A percentile compares a stretch with the other conserved stretches of the same genome.
Evolutionary conservation across 2,329 filamentous ascomycete species (phyloP).

Genomic region (Xylariales sp.): DNA sequence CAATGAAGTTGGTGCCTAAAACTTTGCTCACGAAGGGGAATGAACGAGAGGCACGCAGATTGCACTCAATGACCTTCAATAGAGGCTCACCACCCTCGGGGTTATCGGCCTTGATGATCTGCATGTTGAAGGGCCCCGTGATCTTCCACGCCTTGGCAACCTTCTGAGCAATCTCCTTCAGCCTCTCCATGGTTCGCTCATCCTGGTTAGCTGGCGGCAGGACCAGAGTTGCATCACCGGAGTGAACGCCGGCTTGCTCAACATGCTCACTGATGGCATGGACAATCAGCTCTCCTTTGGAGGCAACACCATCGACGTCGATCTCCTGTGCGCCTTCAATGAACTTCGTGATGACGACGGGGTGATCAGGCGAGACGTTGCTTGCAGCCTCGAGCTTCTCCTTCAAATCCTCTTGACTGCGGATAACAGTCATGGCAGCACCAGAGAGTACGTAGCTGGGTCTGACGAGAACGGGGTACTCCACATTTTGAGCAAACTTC

Average conservation of each 20-base stretch:
- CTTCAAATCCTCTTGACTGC: slow-evolving; percentile 80
- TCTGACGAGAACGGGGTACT: slow-evolving; percentile 91
- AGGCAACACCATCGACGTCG: slow-evolving; percentile 89
- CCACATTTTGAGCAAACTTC: slow-evolving; percentile 76
- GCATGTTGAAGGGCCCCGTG: slow-evolving; percentile 99
- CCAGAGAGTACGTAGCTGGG: slow-evolving; percentile 95
- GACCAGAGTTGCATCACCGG: slow-evolving; percentile 91
- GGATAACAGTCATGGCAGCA: slow-evolving; percentile 97
- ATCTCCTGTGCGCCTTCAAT: slow-evolving; percentile 97
- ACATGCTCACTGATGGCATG: slow-evolving; percentile 95
- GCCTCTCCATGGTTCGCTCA: slow-evolving; percentile 69
- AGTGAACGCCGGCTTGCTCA: slow-evolving; percentile 96
- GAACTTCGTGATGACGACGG: slow-evolving; percentile 97
- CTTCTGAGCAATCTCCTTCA: slow-evolving; percentile 95
- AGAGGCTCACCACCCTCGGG: slow-evolving; percentile 68
- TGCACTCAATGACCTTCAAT: slow-evolving; percentile 97
- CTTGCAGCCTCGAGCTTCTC: slow-evolving; percentile 90
- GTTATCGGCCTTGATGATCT: slow-evolving; percentile 90
- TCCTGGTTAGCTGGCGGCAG: slow-evolving; percentile 82
- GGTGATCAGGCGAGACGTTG: slow-evolving; percentile 90
- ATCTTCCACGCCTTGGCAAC: slow-evolving; percentile 96
- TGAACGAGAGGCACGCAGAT: slow-evolving; percentile 91
- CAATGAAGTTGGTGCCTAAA: slow-evolving; percentile 93
- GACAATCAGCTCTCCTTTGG: slow-evolving; percentile 77
- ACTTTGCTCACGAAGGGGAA: slow-evolving; percentile 99